Conservation (phyloP, 208 protist species). For the Crithidia expoeki region DNA sequence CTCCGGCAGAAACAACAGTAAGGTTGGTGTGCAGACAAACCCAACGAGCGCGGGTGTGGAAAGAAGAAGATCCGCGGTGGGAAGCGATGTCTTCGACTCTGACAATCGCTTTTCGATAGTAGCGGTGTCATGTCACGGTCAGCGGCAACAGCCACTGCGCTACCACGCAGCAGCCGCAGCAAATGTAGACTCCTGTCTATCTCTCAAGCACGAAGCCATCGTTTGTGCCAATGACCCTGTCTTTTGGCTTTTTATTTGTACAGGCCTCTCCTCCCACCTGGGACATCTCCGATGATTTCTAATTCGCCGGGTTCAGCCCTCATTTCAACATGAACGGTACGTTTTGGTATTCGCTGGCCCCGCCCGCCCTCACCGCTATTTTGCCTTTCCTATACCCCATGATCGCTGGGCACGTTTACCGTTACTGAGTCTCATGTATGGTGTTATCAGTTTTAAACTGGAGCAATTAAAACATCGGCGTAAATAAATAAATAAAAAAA, state of each 20-base stretch:
- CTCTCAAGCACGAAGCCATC: neutral
- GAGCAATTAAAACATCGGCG: too few relatives aligned
- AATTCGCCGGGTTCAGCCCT: constrained; percentile 27
- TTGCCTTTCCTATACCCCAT: constrained; percentile 9
- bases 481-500: too few relatives aligned
- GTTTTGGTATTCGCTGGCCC: constrained; percentile 25
- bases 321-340: constrained; percentile 4
- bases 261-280: constrained; percentile 21
- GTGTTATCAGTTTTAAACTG: neutral
- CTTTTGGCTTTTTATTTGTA: constrained; percentile 25
- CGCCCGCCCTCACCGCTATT: neutral
- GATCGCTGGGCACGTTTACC: constrained; percentile 9
- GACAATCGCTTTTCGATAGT: too few relatives aligned
- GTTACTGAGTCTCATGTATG: neutral
- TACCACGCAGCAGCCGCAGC: neutral
- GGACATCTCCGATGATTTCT: constrained; percentile 30
- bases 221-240: constrained; percentile 13
- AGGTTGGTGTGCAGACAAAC: too few relatives aligned
- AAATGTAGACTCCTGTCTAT: too few relatives aligned
- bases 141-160: too few relatives aligned
- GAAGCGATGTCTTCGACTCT: too few relatives aligned
- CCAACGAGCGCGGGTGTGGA: too few relatives aligned
- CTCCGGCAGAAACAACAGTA: neutral
- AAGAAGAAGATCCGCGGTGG: too few relatives aligned
- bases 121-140: too few relatives aligned